Percentiles rank a stretch among this genome's conserved stretches.
phyloP scores from a whole-genome alignment of 78 protist genomes.

The Cavenderia fasciculata region DNA sequence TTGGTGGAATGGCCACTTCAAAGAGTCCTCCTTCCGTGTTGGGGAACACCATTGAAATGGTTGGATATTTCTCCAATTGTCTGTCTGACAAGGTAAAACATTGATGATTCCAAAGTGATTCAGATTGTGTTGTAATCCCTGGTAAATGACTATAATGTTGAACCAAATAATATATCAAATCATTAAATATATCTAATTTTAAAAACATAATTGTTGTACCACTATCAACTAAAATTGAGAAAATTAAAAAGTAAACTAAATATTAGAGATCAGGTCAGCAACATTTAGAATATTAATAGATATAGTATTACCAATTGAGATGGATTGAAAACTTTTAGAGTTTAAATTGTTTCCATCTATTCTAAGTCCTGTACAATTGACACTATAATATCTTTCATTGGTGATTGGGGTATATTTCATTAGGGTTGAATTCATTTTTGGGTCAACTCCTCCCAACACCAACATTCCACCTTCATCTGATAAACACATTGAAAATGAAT shows the following conservation, averaged over 20 bases:
- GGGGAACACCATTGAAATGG: not conserved
- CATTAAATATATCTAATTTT: not conserved
- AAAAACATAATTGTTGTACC: slow-evolving; percentile 42
- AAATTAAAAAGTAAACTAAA: too few relatives aligned
- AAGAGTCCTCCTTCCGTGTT: not conserved
- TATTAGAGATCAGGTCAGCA: too few relatives aligned
- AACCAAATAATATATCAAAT: not conserved
- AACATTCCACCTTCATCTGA: slow-evolving; percentile 48
- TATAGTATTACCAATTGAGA: not conserved
- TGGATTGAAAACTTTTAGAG: not conserved
- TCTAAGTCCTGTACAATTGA: not conserved
- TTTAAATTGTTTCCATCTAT: slow-evolving; percentile 5
- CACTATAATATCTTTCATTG: not conserved
- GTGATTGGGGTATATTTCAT: slow-evolving; percentile 12
- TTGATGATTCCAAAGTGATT: slow-evolving; percentile 11
- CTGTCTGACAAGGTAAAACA: slow-evolving; percentile 6
- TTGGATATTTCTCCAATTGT: slow-evolving; percentile 7
- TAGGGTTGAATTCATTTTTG: not conserved
- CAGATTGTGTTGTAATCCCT: slow-evolving; percentile 1
- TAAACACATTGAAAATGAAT: slow-evolving; percentile 63
- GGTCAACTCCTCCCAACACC: slow-evolving; percentile 30
- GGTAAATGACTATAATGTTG: not conserved
- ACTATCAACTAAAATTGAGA: slow-evolving; percentile 52
- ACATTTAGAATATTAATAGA: not conserved
- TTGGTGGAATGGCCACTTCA: slow-evolving; percentile 8